Conservation (phyloP, 306 rosid species). For the Pachyrhizus erosus region DNA sequence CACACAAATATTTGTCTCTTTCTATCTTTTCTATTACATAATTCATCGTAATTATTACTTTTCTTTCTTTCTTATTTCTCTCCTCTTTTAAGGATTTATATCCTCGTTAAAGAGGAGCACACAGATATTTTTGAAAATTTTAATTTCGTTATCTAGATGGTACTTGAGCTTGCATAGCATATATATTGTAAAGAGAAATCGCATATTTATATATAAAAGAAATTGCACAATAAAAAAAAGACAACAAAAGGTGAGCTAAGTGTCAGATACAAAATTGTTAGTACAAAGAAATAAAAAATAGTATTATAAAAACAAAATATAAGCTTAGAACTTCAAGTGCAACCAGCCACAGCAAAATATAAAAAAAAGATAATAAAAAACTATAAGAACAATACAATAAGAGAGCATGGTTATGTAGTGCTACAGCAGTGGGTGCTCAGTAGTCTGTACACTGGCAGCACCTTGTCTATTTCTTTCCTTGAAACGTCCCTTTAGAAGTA, state of each 20-base stretch:
- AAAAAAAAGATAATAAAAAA: too few relatives aligned
- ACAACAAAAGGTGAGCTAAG: not conserved
- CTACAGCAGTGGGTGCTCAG: slow-evolving; percentile 51
- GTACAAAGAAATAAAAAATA: not conserved
- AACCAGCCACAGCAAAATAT: not conserved
- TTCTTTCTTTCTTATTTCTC: not conserved
- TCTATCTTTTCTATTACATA: not conserved
- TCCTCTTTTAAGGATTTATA: not conserved
- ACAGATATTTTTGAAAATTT: not conserved
- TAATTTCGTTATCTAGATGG: too few relatives aligned
- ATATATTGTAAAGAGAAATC: too few relatives aligned
- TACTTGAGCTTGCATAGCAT: too few relatives aligned
- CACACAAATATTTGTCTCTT: not conserved
- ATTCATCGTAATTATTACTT: not conserved
- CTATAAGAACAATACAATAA: not conserved
- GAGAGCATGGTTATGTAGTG: slow-evolving; percentile 14
- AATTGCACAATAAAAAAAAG: too few relatives aligned
- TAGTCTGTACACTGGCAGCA: slow-evolving; percentile 58
- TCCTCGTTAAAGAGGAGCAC: not conserved
- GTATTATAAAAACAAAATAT: not conserved
- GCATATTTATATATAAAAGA: too few relatives aligned
- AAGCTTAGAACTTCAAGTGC: not conserved
- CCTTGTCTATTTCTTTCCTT: slow-evolving; percentile 62
- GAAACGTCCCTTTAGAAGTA: slow-evolving; percentile 65
- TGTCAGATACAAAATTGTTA: not conserved